These are phyloP conservation scores for Geotrichum bryndzae DNA, from an alignment of 1,139 yeast genomes.

Conservation along the genomic window DNA sequence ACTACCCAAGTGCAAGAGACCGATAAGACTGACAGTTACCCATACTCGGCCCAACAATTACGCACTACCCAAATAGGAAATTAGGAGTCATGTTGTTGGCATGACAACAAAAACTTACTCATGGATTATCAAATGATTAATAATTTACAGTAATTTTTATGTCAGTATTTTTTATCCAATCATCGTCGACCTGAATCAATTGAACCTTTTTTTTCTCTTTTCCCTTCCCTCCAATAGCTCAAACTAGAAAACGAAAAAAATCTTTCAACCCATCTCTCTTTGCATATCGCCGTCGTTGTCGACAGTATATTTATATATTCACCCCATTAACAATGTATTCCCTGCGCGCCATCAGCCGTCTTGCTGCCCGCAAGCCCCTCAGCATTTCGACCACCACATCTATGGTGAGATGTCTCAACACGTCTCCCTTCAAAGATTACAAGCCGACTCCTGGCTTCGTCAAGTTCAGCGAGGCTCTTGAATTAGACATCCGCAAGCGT, in stretches of 20 bases:
- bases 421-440: constrained; percentile 13
- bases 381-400: constrained; percentile 2
- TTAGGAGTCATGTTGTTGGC: constrained; percentile 6
- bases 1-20: neutral
- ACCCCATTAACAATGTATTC: constrained; percentile 14
- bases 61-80: neutral
- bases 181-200: constrained; percentile 1
- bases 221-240: neutral
- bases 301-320: constrained; percentile 2
- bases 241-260: neutral
- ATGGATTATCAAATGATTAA: neutral
- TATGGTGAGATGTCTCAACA: constrained; percentile 15
- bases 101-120: neutral
- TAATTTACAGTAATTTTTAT: neutral
- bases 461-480: constrained; percentile 28
- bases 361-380: constrained; percentile 13
- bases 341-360: constrained; percentile 17
- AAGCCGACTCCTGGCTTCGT: constrained; percentile 17
- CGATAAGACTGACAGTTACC: neutral
- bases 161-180: neutral
- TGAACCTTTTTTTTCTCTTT: neutral
- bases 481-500: constrained; percentile 30
- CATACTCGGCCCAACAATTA: neutral
- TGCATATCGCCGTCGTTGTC: constrained; percentile 1
- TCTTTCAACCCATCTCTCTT: neutral